These are phyloP conservation scores for Debaryomyces robertsiae DNA, from an alignment of 1,139 yeast species.

Conservation along the genomic window DNA sequence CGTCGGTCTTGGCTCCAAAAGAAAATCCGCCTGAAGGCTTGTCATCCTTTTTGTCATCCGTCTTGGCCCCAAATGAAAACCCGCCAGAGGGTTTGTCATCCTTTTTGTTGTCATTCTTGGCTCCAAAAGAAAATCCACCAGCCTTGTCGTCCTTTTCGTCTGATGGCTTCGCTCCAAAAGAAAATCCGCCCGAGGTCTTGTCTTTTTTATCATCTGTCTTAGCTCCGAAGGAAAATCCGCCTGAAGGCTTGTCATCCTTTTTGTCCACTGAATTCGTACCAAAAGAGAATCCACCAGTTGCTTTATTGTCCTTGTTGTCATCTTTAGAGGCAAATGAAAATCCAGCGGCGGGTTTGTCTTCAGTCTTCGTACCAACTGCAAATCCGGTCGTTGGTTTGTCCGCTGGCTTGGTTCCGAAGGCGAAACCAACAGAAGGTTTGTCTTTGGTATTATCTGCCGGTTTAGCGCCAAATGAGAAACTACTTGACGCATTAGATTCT, in stretches of 20 bases:
- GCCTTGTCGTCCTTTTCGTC: slow-evolving; percentile 22
- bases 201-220: slow-evolving; percentile 26
- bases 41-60: slow-evolving; percentile 18
- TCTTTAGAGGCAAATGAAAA: slow-evolving; percentile 18
- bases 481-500: slow-evolving; percentile 15
- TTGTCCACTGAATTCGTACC: slow-evolving; percentile 23
- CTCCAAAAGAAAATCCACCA: slow-evolving; percentile 28
- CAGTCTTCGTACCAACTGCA: slow-evolving; percentile 13
- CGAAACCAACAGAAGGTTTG: slow-evolving; percentile 18
- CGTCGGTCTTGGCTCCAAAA: slow-evolving; percentile 28
- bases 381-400: slow-evolving; percentile 19
- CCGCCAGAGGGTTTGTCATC: slow-evolving; percentile 23
- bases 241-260: slow-evolving; percentile 13
- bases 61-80: slow-evolving; percentile 28
- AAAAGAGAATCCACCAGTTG: slow-evolving; percentile 19
- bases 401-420: slow-evolving; percentile 19
- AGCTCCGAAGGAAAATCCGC: slow-evolving; percentile 22
- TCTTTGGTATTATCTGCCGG: slow-evolving; percentile 22
- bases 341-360: slow-evolving; percentile 19
- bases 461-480: slow-evolving; percentile 16
- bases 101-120: slow-evolving; percentile 24
- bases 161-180: slow-evolving; percentile 24
- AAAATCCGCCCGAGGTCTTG: slow-evolving; percentile 14
- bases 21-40: slow-evolving; percentile 22
- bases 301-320: slow-evolving; percentile 19